Base-by-base conservation (phyloP, 2,329 filamentous ascomycete species). In the Akanthomyces uredinophilus region DNA sequence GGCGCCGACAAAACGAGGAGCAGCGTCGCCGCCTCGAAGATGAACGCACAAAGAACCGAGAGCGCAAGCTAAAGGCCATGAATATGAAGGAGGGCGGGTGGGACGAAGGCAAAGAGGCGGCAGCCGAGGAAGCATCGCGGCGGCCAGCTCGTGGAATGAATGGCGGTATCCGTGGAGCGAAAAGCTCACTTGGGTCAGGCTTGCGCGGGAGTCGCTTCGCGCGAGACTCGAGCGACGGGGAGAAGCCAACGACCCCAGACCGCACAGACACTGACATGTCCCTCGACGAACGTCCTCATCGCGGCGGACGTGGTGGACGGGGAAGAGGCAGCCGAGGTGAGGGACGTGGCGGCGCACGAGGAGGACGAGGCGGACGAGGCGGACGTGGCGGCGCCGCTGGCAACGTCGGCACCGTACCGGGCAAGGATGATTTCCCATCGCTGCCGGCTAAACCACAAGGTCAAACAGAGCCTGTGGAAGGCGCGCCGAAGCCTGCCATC, bases 1-100 rank as follows among this genome's bases (percentile, higher is more conserved):
- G 78, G 59, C 75, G 82, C 22, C 75, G 75, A 60, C 75, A 77
- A n/a, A 78, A 77, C 51, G 83, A 85, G 16, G 82, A 82, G 65
- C 80, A 83, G 57, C 72, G 78, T 24, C 75, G 75, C 35, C 77
- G 77, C 65, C 75, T 84, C 65, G 83, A 87, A 29, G 83, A 86
- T 43, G 85, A 87, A 74, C 79, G 85, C 14, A 83, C 81, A 27
- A 80, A 79, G 66, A 87, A 87, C 68, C 72, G 84, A 10, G 83
- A 86, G 72, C 74, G 85, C 56, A 87, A 87, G 70, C 75, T 87
- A 22, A 82, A 82, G 66, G 84, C 84, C 0, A 80, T 87, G 74
- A 78, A 79, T 35, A 75, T 73, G 52, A 82, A 81, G 70, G 79
- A 83, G 44, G 78, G 78, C 35, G 79, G 77, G 65, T 87, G 84